Base-by-base conservation (phyloP, 2,329 filamentous ascomycete species). In the Diplodia seriata region DNA sequence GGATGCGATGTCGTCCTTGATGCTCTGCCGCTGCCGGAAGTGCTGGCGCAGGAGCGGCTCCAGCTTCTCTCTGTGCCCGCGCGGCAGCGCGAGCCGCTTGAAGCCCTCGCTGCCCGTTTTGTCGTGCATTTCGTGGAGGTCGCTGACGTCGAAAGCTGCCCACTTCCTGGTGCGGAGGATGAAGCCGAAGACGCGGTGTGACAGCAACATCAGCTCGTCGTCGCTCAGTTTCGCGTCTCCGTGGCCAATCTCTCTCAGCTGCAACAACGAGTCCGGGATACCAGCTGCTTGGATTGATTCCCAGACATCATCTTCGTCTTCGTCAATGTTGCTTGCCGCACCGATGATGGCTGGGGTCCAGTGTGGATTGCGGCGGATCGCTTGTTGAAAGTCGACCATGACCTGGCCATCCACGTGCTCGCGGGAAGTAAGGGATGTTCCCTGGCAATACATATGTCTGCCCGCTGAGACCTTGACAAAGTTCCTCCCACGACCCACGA, bases 81-180 rank as follows among this genome's bases (percentile, higher is more conserved):
- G 9, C 0, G 59, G 59, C 12, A 63, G 59, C 2, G 49, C 59
- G 11, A 63, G 59, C 15, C 23, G 40, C 5, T 63, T 51, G 47
- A 63, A 63, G 20, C 20, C 40, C 14, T 59, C 55, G 14, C 12
- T 9, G 15, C 40, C 55, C 15, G 36, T 9, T 20, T 15, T 29
- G 20, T 14, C 23, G 12, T n/a, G 23, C 20, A 47, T 23, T 4
- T 47, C 36, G 38, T 29, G 55, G 0, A 59, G 40, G n/a, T 59
- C 36, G 1, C 40, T 23, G 38, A 59, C 26, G 33, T 36, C 40
- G 20, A 59, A n/a, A 0, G 36, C 23, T 7, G 55, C 69, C 64
- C 68, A 70, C 56, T 68, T 69, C 6, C 69, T 66, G 29, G 61
- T 69, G 1, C 68, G 55, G 14, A 70, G 54, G 8, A 70, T n/a